Evolutionary conservation across 108 stramenopile species (phyloP), one percentile per base, ranked within the genome.

Genomic region (Mediolabrus comicus): DNA sequence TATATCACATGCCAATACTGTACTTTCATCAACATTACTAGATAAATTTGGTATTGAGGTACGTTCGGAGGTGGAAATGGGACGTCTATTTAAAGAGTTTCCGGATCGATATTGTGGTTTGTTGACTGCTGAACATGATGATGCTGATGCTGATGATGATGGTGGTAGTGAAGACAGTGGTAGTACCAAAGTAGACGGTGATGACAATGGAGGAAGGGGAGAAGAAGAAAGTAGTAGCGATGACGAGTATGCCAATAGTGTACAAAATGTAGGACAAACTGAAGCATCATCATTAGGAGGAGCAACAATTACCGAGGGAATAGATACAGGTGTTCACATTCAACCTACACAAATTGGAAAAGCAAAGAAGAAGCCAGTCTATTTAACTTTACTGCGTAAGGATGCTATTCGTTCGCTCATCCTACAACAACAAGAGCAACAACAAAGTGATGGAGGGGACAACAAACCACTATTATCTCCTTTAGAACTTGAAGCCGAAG

Each of bases 1-100:
- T 8, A 90, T 94, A 34, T 53, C 65, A 33, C 82, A 85, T 28
- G 93, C 93, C 46, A 94, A 94, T 60, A 85, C 84, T 72, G 86
- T 79, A 4, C 57, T 94, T 14, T 83, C 86, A 14, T n/a, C 53
- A 3, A 74, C 79, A 70, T 46, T 94, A 29, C 31, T 28, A 17
- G 53, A 78, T 9, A 46, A 27, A 16, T 58, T 90, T 43, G 51
- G 56, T 0, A 78, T 76, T 61, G 82, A 83, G 1, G 67, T 62
- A 35, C 72, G 90, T 26, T 69, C 81, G 7, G 93, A 94, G 71
- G 68, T 71, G 30, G 63, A 83, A 19, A 94, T 94, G 93, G 83
- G 84, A 19, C 68, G 75, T 16, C 62, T 94, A 3, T 94, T 94
- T 61, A 57, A 55, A 30, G 16, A 22, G 28, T 51, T 35, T 33